Percentiles rank a stretch among this genome's conserved stretches.
Evolutionary conservation across 129 eudicot species (phyloP).

Genomic region (Deinandra increscens): DNA sequence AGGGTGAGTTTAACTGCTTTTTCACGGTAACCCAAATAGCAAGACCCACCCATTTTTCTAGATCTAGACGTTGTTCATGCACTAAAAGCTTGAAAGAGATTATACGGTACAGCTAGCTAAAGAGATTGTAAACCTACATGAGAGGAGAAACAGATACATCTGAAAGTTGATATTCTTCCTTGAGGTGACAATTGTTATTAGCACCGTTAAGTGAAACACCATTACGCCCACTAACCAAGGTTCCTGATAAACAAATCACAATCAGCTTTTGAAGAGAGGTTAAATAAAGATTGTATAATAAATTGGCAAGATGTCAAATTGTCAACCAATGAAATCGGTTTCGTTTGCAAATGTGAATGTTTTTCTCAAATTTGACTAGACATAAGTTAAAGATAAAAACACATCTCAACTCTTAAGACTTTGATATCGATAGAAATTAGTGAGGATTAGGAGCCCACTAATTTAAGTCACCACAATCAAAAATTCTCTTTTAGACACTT

Average conservation of each 20-base stretch:
- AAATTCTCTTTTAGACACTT: not conserved
- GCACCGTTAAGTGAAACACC: constrained; percentile 58
- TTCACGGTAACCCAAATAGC: too few species aligned
- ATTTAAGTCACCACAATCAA: not conserved
- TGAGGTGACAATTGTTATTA: constrained; percentile 54
- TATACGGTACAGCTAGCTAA: too few species aligned
- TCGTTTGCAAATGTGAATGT: not conserved
- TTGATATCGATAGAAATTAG: not conserved
- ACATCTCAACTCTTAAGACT: not conserved
- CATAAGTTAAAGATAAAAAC: not conserved
- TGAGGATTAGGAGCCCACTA: not conserved
- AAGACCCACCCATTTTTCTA: too few species aligned
- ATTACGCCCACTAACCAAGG: constrained; percentile 82
- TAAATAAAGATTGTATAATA: constrained; percentile 3
- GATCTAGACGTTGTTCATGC: too few species aligned
- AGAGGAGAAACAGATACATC: constrained; percentile 85
- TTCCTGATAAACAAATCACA: constrained; percentile 50
- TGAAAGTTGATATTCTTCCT: constrained; percentile 90
- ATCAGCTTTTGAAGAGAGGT: constrained; percentile 3
- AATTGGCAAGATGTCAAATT: not conserved
- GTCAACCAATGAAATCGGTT: not conserved
- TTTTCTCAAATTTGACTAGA: not conserved
- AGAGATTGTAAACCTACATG: constrained; percentile 50
- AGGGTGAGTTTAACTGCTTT: too few species aligned
- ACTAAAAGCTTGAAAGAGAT: too few species aligned